Conservation (phyloP, 176 grass and related monocot species). For the Rhynchospora pubera region DNA sequence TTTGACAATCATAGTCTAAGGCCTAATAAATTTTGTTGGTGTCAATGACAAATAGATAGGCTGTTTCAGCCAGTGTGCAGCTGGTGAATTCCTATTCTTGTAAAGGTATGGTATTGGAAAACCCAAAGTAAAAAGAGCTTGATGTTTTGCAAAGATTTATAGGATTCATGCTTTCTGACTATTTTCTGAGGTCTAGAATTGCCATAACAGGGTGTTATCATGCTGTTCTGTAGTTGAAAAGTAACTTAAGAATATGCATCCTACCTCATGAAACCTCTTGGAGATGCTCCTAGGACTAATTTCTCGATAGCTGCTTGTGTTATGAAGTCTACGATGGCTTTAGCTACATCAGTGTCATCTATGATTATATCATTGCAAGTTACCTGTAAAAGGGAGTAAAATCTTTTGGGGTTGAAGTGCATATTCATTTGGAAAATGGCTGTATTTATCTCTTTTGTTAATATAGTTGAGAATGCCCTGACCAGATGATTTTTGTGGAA, state of each 20-base stretch:
- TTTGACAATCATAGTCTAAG: background rate
- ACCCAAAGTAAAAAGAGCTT: background rate
- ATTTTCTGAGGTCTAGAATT: background rate
- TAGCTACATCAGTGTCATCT: conserved; percentile 31
- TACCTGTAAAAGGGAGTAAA: conserved; percentile 20
- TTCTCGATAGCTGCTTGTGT: conserved; percentile 34
- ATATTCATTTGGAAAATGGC: background rate
- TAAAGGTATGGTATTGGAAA: background rate
- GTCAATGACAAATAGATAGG: background rate
- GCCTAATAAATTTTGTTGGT: background rate
- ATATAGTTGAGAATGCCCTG: background rate
- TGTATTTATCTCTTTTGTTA: background rate
- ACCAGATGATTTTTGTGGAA: background rate
- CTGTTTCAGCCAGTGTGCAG: background rate
- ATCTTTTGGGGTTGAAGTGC: background rate
- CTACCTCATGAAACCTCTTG: conserved; percentile 34
- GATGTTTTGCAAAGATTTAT: too few species aligned
- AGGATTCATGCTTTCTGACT: background rate
- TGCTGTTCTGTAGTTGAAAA: background rate
- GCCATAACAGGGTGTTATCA: background rate
- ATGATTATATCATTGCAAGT: conserved; percentile 32
- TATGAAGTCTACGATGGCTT: conserved; percentile 38
- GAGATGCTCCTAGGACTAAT: conserved; percentile 29
- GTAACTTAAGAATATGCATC: background rate
- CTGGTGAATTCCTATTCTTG: background rate